Evolutionary conservation across 1,284 basidiomycete genomes (phyloP), one percentile per base, ranked within the genome.

Genomic region (Ustilago loliicola): DNA sequence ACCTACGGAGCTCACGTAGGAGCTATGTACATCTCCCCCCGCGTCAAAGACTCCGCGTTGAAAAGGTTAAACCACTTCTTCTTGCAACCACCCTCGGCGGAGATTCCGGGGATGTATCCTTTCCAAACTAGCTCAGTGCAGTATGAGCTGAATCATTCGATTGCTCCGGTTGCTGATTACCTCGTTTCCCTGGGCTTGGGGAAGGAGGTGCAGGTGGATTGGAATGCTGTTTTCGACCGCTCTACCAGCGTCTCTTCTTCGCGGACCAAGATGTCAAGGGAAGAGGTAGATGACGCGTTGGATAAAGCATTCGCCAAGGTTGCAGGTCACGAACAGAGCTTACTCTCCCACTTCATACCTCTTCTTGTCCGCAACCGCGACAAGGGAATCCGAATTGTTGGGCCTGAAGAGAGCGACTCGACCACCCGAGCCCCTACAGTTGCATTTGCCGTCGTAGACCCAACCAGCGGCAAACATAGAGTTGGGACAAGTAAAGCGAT

Each of bases 1-100:
- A 89, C 93, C 0, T 94, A 93, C 77, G 93, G 92, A 1, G 91
- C 92, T 0, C 93, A 94, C 80, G 89, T 90, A 6, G 91, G 91
- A 0, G 90, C 88, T 0, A 87, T 93, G 59, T 93, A 93, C 83
- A 88, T 91, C 30, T 89, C 90, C 29, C 66, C 85, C 0, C 55
- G 87, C 3, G 85, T 89, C 0, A 88, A 92, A 40, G 55, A 86
- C 29, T 74, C 86, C 10, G 90, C 90, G 0, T 86, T 93, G 19
- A 79, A 88, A 15, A 88, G 90, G 3, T 87, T 93, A 58, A 90
- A 89, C 25, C 92, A 94, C 83, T 91, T 93, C 86, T 93, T 94
- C 88, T 88, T 89, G 54, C 86, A 88, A 36, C 53, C 51, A 2
- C 27, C 38, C 42, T 67, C 30, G 10, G 80, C 9, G 87, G 86